Conservation (phyloP, 1,139 yeast species). For the Candida labiduridarum region DNA sequence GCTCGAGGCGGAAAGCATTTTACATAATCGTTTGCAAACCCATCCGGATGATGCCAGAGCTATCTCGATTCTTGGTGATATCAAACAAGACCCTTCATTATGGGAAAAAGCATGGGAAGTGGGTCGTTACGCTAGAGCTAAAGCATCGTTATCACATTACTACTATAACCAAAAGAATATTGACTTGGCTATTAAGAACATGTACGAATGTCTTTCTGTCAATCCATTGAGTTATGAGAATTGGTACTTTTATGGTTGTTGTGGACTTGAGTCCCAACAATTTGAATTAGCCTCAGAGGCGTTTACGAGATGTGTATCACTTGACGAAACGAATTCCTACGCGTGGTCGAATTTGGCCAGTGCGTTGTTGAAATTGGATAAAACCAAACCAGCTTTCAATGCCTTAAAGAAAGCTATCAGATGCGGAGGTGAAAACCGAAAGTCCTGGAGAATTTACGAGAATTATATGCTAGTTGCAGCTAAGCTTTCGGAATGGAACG, state of each 20-base stretch:
- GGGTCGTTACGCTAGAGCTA: slow-evolving; percentile 83
- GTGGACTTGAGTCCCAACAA: slow-evolving; percentile 75
- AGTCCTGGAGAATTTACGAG: slow-evolving; percentile 90
- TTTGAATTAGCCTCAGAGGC: slow-evolving; percentile 88
- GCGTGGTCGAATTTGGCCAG: slow-evolving; percentile 97
- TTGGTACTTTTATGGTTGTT: slow-evolving; percentile 93
- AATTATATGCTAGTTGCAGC: slow-evolving; percentile 84
- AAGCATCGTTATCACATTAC: slow-evolving; percentile 76
- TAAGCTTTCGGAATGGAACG: slow-evolving; percentile 82
- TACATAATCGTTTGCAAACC: slow-evolving; percentile 53
- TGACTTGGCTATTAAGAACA: slow-evolving; percentile 60
- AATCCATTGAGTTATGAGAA: slow-evolving; percentile 82
- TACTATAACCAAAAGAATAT: slow-evolving; percentile 60
- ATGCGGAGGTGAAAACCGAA: slow-evolving; percentile 62
- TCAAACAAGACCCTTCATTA: slow-evolving; percentile 69
- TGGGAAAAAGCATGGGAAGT: slow-evolving; percentile 91
- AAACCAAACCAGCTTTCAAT: slow-evolving; percentile 74
- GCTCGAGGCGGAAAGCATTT: slow-evolving; percentile 60
- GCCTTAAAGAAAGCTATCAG: slow-evolving; percentile 80
- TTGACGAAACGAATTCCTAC: slow-evolving; percentile 80
- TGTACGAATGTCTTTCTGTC: slow-evolving; percentile 71
- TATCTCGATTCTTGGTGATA: slow-evolving; percentile 82
- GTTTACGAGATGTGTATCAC: slow-evolving; percentile 84
- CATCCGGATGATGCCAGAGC: slow-evolving; percentile 84
- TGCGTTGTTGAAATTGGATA: slow-evolving; percentile 65